Base-by-base conservation (phyloP, 108 stramenopile species). In the Thalassiosira profunda region DNA sequence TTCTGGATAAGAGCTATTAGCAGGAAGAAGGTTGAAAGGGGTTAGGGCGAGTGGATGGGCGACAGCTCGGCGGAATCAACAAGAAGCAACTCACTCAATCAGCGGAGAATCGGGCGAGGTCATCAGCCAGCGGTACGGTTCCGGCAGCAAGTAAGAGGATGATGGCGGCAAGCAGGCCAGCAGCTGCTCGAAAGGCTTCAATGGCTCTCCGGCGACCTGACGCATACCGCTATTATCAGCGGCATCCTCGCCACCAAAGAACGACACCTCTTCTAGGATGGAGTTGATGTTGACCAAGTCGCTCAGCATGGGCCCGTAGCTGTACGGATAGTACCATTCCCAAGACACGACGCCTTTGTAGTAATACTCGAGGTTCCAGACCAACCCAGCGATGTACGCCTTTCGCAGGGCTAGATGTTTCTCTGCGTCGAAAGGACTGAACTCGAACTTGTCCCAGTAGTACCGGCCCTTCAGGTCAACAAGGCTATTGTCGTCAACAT, bases 281-380 rank as follows among this genome's bases (percentile, higher is more conserved):
- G 83, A 58, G 26, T 92, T 85, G 11, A 95, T 49, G 49, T 85
- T 64, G 18, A 89, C 87, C 48, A 99, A 82, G 83, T 99, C 99
- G 57, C 94, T 95, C 72, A 98, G 63, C 97, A 98, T 82, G 64
- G 99, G 80, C 46, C 97, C 97, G 60, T 99, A 99, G 29, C 97
- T 90, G 76, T 98, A 97, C 0, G 99, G 99, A 82, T 95, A 99
- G 80, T 86, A 99, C 98, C 98, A 99, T 37, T 95, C 93, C 99
- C 99, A 99, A 17, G 90, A 93, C 33, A 73, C 81, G 54, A 92
- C 93, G 23, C 98, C 98, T 65, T 91, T 77, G 74, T 98, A 98
- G 80, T 98, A 98, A 68, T 99, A 99, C 61, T 90, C 84, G n/a
- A 98, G 70, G 63, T 84, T 93, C 99, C 99, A 99, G 37, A 95